Conservation (phyloP, 768 basidiomycete genomes). For the Collybia nuda region DNA sequence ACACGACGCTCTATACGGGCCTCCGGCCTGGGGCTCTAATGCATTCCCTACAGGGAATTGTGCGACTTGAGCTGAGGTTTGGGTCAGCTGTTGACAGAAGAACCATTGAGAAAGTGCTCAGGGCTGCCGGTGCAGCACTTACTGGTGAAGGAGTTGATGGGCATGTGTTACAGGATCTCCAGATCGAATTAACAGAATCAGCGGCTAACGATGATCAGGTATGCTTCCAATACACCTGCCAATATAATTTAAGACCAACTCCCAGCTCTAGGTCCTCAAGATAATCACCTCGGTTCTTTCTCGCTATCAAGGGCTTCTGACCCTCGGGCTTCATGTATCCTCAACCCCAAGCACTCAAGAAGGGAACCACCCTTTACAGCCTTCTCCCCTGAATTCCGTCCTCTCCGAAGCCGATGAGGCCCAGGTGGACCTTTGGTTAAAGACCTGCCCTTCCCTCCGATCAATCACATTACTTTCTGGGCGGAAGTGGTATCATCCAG, state of each 20-base stretch:
- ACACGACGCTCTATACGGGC: constrained; percentile 43
- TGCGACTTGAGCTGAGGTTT: constrained; percentile 33
- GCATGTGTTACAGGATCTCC: constrained; percentile 23
- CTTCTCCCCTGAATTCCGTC: neutral
- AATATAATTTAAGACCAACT: neutral
- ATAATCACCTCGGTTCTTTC: constrained; percentile 36
- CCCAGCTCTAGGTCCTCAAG: constrained; percentile 29
- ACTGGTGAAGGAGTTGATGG: constrained; percentile 19
- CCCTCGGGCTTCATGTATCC: constrained; percentile 22
- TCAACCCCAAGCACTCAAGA: constrained; percentile 2
- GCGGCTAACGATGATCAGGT: constrained; percentile 33
- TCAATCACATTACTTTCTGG: constrained; percentile 27
- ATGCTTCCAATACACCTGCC: constrained; percentile 6
- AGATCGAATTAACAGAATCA: constrained; percentile 26
- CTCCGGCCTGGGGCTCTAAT: constrained; percentile 43
- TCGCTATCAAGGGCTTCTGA: constrained; percentile 35
- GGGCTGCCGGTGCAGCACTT: constrained; percentile 36
- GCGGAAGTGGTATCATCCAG: constrained; percentile 15
- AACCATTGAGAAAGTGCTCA: constrained; percentile 44
- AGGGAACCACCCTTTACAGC: neutral
- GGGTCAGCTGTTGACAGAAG: constrained; percentile 39
- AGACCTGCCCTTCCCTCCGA: constrained; percentile 24
- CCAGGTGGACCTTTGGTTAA: constrained; percentile 21
- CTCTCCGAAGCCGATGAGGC: constrained; percentile 12
- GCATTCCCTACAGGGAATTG: constrained; percentile 29